Conservation (phyloP, 495 filamentous ascomycete genomes). For the Choiromyces venosus region DNA sequence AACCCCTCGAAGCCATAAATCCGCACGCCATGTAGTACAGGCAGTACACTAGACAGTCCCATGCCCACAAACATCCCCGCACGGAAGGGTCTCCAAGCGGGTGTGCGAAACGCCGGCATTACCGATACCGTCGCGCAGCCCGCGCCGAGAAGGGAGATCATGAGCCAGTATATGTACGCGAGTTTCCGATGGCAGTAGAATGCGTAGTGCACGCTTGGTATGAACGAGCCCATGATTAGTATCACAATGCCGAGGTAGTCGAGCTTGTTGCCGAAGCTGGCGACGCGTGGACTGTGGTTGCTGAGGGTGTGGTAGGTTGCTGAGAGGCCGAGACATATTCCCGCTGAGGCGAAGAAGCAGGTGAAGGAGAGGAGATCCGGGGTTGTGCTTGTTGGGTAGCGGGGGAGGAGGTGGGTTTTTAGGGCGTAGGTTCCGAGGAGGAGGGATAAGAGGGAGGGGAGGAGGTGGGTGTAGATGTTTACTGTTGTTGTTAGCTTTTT, state of each 20-base stretch:
- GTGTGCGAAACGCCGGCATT: conserved; percentile 72
- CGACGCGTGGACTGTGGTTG: conserved; percentile 59
- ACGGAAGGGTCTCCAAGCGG: conserved; percentile 74
- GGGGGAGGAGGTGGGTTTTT: conserved; percentile 46
- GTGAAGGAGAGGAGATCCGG: conserved; percentile 65
- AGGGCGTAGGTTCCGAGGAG: conserved; percentile 47
- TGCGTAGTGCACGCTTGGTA: conserved; percentile 82
- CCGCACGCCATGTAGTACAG: conserved; percentile 58
- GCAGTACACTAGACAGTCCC: conserved; percentile 76
- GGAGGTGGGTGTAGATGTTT: conserved; percentile 85
- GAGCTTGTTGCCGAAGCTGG: conserved; percentile 61
- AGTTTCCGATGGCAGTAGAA: conserved; percentile 62
- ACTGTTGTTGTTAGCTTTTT: conserved; percentile 45
- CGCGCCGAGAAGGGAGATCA: conserved; percentile 70
- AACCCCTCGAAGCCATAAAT: conserved; percentile 57
- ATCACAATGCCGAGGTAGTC: conserved; percentile 90
- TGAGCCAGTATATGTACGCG: conserved; percentile 65
- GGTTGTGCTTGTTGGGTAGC: conserved; percentile 59
- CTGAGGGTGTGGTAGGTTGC: conserved; percentile 70
- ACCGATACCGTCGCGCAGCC: conserved; percentile 70
- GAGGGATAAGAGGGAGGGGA: conserved; percentile 55
- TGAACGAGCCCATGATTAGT: conserved; percentile 79
- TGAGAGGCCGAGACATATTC: conserved; percentile 75
- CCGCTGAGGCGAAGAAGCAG: conserved; percentile 74
- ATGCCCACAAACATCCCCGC: conserved; percentile 88